phyloP scores from a whole-genome alignment of 208 protist genomes.

The Wallacemonas sp. region DNA sequence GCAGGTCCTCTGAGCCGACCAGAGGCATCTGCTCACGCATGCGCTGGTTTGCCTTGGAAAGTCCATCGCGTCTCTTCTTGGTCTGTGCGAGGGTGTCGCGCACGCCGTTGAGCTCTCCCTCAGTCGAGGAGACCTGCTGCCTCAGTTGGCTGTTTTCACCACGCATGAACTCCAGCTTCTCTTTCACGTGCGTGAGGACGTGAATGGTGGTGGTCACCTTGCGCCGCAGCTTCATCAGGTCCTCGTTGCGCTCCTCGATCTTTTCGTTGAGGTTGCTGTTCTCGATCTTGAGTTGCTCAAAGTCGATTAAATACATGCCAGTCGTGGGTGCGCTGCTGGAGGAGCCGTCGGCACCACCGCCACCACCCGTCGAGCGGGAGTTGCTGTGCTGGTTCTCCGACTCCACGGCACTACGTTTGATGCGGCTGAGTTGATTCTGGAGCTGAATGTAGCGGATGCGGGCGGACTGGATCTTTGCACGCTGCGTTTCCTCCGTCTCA shows the following conservation, averaged over 20 bases:
- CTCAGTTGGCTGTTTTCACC: constrained; percentile 90
- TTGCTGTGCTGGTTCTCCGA: constrained; percentile 6
- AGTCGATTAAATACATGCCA: constrained; percentile 98
- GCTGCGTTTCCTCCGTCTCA: constrained; percentile 67
- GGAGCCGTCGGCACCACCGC: constrained; percentile 18
- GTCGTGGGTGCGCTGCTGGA: constrained; percentile 52
- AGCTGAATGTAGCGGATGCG: constrained; percentile 93
- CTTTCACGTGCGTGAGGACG: constrained; percentile 97
- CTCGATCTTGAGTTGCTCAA: constrained; percentile 99
- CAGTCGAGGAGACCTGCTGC: constrained; percentile 86
- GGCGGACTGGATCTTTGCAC: constrained; percentile 71
- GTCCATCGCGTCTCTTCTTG: constrained; percentile 91
- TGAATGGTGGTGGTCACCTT: constrained; percentile 97
- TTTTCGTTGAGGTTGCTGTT: constrained; percentile 98
- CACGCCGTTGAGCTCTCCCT: constrained; percentile 81
- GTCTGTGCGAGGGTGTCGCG: constrained; percentile 90
- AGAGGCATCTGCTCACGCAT: constrained; percentile 94
- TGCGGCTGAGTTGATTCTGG: constrained; percentile 71
- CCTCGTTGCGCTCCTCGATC: constrained; percentile 98
- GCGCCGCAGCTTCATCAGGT: constrained; percentile 94
- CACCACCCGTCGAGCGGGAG: constrained; percentile 23
- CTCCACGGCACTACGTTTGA: constrained; percentile 42
- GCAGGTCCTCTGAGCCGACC: constrained; percentile 92
- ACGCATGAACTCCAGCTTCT: constrained; percentile 97
- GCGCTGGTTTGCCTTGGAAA: constrained; percentile 82